Evolutionary conservation across 140 eudicot species (phyloP), one percentile per base, ranked within the genome.

Genomic region (Stevia rebaudiana): DNA sequence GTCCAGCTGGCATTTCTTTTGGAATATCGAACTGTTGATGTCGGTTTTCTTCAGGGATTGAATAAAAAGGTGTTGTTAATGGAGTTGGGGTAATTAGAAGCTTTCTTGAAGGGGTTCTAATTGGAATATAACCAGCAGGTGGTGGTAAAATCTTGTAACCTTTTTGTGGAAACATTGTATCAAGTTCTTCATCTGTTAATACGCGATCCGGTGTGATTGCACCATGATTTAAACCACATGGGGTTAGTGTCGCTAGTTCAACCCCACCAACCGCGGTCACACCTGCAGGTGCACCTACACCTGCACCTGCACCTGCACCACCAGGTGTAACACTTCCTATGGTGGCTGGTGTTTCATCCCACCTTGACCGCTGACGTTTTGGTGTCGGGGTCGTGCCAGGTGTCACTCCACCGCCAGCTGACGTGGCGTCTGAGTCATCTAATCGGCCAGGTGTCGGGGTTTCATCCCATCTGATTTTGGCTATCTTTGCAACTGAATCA

Each of bases 381-480:
- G 98, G 96, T 6, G 98, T 92, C 3, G 98, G 98, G 6, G 96
- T 92, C 11, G 98, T 95, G 7, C 98, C 98, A 2, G 98, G 96
- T 35, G 98, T 87, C 39, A 59, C 86, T n/a, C 98, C 98, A 44
- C 94, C 96, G 33, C 75, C 92, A 25, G 81, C 81, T 6, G 98
- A 96, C 6, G 98, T 92, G 8, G 98, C 87, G 67, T 92, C 96
- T 0, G 98, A 88, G 73, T 91, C 96, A 56, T 83, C 84, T 40
- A 81, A 47, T 18, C 96, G 84, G 2, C 96, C 94, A 6, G 95
- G 96, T 13, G 96, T 92, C 0, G 98, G 97, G 22, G 95, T 86
- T 78, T 90, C 97, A 68, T 90, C 97, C 97, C 97, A 90, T 50
- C 97, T 73, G 65, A 86, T 49, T 56, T 92, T 92, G 0, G 87